Base-by-base conservation (phyloP, 148 eudicot species). In the Oxyria digyna region DNA sequence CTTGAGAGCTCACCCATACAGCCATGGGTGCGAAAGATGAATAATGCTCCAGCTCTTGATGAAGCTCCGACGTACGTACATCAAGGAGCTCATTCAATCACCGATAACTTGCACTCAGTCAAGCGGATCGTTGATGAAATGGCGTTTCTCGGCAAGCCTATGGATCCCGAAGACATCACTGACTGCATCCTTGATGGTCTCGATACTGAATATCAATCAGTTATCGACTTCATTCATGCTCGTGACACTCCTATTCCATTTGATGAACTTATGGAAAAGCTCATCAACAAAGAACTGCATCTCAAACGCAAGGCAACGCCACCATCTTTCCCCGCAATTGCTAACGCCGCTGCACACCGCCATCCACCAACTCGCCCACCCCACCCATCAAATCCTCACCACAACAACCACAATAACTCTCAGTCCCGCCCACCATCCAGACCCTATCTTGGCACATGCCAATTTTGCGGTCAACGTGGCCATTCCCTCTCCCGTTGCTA, bases 141-240 rank as follows among this genome's bases (percentile, higher is more conserved):
- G 4, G n/a, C 48, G 12, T n/a, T 43, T 10, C 48, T 43, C 4
- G 48, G 48, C 1, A 43, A 43, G 68, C n/a, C n/a, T n/a, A n/a
- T n/a, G n/a, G n/a, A n/a, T n/a, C n/a, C n/a, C n/a, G n/a, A n/a
- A n/a, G n/a, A n/a, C n/a, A n/a, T n/a, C n/a, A n/a, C n/a, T n/a
- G n/a, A n/a, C n/a, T n/a, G n/a, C n/a, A n/a, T n/a, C n/a, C n/a
- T n/a, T n/a, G n/a, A n/a, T n/a, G n/a, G n/a, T n/a, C n/a, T n/a
- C n/a, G n/a, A n/a, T n/a, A n/a, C n/a, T n/a, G n/a, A n/a, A n/a
- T n/a, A n/a, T n/a, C n/a, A n/a, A n/a, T n/a, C n/a, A n/a, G n/a
- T 72, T 3, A 63, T 64, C 31, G 74, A 72, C 29, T 38, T 15
- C 1, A 40, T 73, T 2, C 24, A 68, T 37, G 71, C 75, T 0